phyloP scores from a whole-genome alignment of 805 yeast species.

The Yarrowia keelungensis region DNA sequence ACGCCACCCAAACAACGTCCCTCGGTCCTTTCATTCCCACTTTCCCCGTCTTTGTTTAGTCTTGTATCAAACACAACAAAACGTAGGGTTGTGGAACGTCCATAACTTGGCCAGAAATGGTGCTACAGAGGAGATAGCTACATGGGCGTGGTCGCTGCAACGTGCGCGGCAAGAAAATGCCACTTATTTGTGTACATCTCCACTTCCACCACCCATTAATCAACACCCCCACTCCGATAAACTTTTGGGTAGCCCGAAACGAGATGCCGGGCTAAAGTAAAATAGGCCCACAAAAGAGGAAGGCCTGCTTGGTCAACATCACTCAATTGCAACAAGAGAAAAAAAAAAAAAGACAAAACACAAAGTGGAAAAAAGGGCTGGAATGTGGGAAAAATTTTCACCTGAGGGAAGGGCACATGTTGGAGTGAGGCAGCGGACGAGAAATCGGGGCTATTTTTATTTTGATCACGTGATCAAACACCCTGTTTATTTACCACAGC shows the following conservation, averaged over 20 bases:
- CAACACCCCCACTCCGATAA: constrained; percentile 2
- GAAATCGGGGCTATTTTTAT: too few species aligned
- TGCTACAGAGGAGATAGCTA: too few species aligned
- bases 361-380: not conserved
- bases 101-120: too few species aligned
- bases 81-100: not conserved
- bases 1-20: not conserved
- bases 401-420: not conserved
- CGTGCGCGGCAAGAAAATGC: too few species aligned
- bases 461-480: too few species aligned
- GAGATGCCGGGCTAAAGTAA: constrained; percentile 30
- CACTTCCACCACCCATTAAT: too few species aligned
- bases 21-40: constrained; percentile 1
- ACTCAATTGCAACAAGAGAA: not conserved
- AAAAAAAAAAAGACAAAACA: not conserved
- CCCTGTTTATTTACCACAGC: too few species aligned
- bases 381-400: constrained; percentile 6
- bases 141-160: too few species aligned
- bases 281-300: constrained; percentile 34
- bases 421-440: too few species aligned
- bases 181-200: too few species aligned
- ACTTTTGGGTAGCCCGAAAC: constrained; percentile 22
- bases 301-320: not conserved
- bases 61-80: constrained; percentile 1
- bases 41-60: not conserved